Conservation (phyloP, 176 grass and related monocot genomes). For the Oryza glumipatula region DNA sequence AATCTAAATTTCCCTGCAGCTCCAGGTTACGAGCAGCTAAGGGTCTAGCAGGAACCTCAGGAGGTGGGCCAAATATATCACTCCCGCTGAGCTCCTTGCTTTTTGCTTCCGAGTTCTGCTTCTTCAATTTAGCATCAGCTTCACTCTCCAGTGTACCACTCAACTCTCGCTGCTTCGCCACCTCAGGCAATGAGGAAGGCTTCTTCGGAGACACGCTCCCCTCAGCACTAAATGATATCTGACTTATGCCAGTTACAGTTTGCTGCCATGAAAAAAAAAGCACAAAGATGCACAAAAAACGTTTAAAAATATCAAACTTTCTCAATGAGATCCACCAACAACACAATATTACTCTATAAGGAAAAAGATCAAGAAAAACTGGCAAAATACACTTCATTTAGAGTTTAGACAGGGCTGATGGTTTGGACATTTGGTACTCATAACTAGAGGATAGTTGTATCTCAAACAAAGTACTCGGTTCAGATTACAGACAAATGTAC, state of each 20-base stretch:
- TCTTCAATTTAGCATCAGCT: conserved; percentile 46
- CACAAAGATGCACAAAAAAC: neutral
- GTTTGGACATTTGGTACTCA: neutral
- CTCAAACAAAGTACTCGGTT: neutral
- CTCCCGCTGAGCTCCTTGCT: conserved; percentile 59
- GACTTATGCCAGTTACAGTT: conserved; percentile 55
- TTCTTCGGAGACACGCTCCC: conserved; percentile 59
- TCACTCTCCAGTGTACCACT: conserved; percentile 54
- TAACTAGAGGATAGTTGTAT: neutral
- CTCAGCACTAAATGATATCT: conserved; percentile 60
- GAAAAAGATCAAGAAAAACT: neutral
- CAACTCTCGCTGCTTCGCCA: conserved; percentile 65
- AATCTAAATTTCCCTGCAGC: conserved; percentile 56
- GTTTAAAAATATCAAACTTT: neutral
- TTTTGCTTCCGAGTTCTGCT: conserved; percentile 56
- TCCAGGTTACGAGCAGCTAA: conserved; percentile 56
- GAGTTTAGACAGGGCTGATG: neutral
- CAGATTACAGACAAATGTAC: neutral
- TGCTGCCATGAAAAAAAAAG: conserved; percentile 28
- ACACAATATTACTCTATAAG: neutral
- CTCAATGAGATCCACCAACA: neutral
- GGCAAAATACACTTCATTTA: conserved; percentile 2
- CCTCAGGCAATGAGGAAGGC: conserved; percentile 54
- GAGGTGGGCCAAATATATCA: conserved; percentile 62
- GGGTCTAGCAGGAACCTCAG: conserved; percentile 43